Percentiles rank a stretch among this genome's conserved stretches.
phyloP scores from a whole-genome alignment of 2,329 filamentous ascomycete species.

The Acephala macrosclerotiorum region DNA sequence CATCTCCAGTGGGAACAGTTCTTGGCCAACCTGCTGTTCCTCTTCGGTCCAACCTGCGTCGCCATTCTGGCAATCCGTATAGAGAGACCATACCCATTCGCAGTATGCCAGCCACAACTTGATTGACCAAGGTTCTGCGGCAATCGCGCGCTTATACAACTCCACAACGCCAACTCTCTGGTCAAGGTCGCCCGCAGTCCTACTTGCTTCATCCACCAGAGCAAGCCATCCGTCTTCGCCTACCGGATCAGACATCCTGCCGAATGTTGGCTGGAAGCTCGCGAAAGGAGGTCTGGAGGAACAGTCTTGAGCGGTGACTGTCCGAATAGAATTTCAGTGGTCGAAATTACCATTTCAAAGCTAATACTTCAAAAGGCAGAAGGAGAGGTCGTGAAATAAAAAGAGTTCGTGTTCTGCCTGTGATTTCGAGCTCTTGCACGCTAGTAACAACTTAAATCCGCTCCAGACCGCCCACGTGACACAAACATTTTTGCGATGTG shows the following conservation, averaged over 20 bases:
- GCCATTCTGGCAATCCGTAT: slow-evolving; percentile 66
- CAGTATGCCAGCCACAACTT: slow-evolving; percentile 81
- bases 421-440: not conserved
- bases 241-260: slow-evolving; percentile 57
- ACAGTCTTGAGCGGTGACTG: slow-evolving; percentile 15
- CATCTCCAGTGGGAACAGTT: slow-evolving; percentile 73
- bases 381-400: not conserved
- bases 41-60: slow-evolving; percentile 68
- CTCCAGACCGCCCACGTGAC: slow-evolving; percentile 10
- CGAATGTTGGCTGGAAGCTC: not conserved
- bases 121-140: slow-evolving; percentile 76
- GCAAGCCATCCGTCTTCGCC: slow-evolving; percentile 82
- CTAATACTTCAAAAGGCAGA: slow-evolving; percentile 17
- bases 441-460: slow-evolving; percentile 5
- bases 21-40: slow-evolving; percentile 71
- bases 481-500: slow-evolving; percentile 4
- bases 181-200: slow-evolving; percentile 67
- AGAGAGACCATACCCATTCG: slow-evolving; percentile 78
- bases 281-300: not conserved
- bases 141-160: slow-evolving; percentile 72
- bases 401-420: not conserved
- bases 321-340: not conserved
- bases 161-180: slow-evolving; percentile 75
- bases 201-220: slow-evolving; percentile 75
- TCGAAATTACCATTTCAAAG: slow-evolving; percentile 28